Conservation (phyloP, 495 filamentous ascomycete genomes). For the Penicillium lagena region DNA sequence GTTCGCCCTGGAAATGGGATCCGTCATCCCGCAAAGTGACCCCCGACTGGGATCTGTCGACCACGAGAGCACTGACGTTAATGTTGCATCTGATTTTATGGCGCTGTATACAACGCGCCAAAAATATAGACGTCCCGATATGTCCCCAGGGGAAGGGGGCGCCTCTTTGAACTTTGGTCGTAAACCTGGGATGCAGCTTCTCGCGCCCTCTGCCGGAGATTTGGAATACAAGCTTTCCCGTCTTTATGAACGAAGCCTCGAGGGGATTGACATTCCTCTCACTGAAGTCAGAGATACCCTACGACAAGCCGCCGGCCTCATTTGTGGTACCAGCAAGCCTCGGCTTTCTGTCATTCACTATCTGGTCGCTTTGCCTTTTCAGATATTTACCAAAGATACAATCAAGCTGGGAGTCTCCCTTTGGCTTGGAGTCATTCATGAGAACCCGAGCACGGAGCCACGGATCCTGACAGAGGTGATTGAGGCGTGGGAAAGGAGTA, state of each 20-base stretch:
- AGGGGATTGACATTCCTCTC: conserved; percentile 61
- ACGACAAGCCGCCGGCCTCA: conserved; percentile 72
- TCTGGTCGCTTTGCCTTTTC: conserved; percentile 86
- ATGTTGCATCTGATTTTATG: conserved; percentile 91
- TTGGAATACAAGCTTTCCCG: conserved; percentile 34
- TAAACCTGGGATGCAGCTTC: conserved; percentile 1
- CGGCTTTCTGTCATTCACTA: conserved; percentile 73
- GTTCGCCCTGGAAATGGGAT: conserved; percentile 90
- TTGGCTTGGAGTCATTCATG: conserved; percentile 95
- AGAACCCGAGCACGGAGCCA: conserved; percentile 82
- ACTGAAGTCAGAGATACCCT: conserved; percentile 72
- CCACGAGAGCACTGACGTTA: conserved; percentile 63
- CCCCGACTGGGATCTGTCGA: conserved; percentile 76
- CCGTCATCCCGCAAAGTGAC: conserved; percentile 78
- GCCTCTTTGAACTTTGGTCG: conserved; percentile 1
- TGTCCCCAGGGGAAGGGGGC: conserved; percentile 24
- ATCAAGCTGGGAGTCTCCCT: conserved; percentile 93
- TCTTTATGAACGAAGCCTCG: conserved; percentile 60
- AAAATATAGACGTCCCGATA: conserved; percentile 78
- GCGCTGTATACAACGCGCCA: conserved; percentile 96
- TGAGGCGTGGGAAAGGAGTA: conserved; percentile 77
- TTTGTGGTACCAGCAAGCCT: conserved; percentile 68
- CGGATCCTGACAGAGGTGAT: conserved; percentile 77
- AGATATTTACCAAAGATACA: conserved; percentile 85
- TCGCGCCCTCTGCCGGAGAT: conserved; percentile 13